Evolutionary conservation across 257 asterid genomes (phyloP), one percentile per base, ranked within the genome.

Genomic region (Agastache rugosa): DNA sequence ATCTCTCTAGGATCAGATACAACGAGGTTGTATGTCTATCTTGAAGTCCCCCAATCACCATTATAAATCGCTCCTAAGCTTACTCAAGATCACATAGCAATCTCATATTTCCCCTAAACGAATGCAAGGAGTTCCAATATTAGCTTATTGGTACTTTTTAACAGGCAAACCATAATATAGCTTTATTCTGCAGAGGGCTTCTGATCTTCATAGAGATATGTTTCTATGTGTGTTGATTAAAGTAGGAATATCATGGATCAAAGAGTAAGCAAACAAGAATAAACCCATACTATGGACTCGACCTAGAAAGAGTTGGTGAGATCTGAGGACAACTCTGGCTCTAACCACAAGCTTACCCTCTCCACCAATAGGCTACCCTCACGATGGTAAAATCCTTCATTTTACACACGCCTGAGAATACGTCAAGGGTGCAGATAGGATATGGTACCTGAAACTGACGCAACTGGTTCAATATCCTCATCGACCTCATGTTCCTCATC

Each of bases 361-460:
- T n/a, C 25, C 25, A 51, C 23, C 58, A n/a, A 20, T n/a, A 17
- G 23, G 4, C 29, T 31, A 55, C 34, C 62, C 34, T 55, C 34
- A 22, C 1, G 62, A 15, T 2, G 16, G 48, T 61, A 8, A n/a
- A 34, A 23, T 60, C 22, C 42, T 8, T 31, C 22, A 41, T 20
- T 20, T 16, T 23, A 67, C 62, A 59, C 73, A 19, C 11, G 51
- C 42, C 22, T 9, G 48, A 53, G 29, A 62, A 62, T n/a, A 76
- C 1, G 54, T 14, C 8, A 48, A 55, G 20, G 45, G 29, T 39
- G 60, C 19, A 75, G 27, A 64, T 19, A 15, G n/a, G 64, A 50
- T 27, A 67, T 27, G 34, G 66, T 84, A 94, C 99, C 99, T 79
- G 98, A 90, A 69, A 88, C 86, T 31, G 93, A 86, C 62, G 87